Base-by-base conservation (phyloP, 108 stramenopile species). In the Pseudonitzschia pungens region DNA sequence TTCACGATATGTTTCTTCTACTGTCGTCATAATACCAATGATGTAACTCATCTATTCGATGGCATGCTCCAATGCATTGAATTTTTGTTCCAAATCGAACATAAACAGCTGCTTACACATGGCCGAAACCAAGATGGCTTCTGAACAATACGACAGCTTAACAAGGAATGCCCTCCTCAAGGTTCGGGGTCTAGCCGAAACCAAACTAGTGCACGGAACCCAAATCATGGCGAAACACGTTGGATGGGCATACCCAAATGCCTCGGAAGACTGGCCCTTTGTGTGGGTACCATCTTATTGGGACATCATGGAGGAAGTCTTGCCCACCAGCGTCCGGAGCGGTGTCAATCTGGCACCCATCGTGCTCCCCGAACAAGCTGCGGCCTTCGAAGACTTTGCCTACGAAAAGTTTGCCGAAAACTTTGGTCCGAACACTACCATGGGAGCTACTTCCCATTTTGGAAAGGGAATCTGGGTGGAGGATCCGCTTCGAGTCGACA, bases 311-410 rank as follows among this genome's bases (percentile, higher is more conserved):
- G 26, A 27, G 29, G 57, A 58, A 58, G 36, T 36, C 21, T 26
- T 26, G 29, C 21, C 0, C 27, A 22, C n/a, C n/a, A n/a, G n/a
- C n/a, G n/a, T 56, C n/a, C 22, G 20, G 12, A 56, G 55, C 22
- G 55, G 55, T n/a, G 18, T 56, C 24, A 56, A 56, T 56, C 26
- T 78, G 22, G 40, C 65, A 0, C 52, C 71, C 0, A 69, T 78
- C 48, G 71, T 78, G 11, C 32, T 21, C 0, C 77, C 77, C 29
- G 66, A 68, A 27, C 60, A 73, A 15, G 72, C 48, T 0, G 55
- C 53, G 1, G 66, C 41, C 8, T 78, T 78, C 50, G 77, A 78
- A 62, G 65, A 58, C 21, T 58, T 26, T 58, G 57, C 57, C 0
- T 58, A 58, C 27, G 15, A 22, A 15, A 58, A 58, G 29, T 26